Conservation (phyloP, 129 eudicot species). For the Arctium minus region DNA sequence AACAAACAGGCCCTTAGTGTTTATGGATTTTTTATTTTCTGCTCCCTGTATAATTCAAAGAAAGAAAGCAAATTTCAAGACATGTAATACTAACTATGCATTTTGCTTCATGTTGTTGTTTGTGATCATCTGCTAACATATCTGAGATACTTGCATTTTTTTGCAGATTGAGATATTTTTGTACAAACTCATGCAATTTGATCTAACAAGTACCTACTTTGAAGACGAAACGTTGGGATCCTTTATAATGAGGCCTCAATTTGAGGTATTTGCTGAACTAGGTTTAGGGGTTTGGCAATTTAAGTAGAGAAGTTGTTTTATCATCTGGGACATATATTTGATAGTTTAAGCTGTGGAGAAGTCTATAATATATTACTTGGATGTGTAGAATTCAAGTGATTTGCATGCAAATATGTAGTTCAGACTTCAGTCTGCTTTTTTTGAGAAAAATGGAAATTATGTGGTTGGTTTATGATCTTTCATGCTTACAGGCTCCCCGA, state of each 20-base stretch:
- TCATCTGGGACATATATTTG: background rate
- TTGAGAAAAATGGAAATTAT: background rate
- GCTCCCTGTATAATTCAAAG: too few species aligned
- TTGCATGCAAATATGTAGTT: background rate
- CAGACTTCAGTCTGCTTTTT: background rate
- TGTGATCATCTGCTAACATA: background rate
- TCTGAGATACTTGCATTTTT: background rate
- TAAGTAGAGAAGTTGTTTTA: background rate
- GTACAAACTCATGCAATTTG: background rate
- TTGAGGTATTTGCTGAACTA: background rate
- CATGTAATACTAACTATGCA: too few species aligned
- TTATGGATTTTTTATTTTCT: too few species aligned
- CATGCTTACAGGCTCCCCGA: background rate
- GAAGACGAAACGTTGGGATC: background rate
- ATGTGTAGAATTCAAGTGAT: background rate
- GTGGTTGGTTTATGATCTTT: background rate
- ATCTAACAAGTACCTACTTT: background rate
- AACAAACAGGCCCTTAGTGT: too few species aligned
- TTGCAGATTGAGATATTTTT: background rate
- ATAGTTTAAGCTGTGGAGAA: background rate
- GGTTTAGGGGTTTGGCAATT: background rate
- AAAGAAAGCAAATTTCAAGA: too few species aligned
- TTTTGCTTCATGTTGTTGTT: background rate
- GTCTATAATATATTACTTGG: background rate
- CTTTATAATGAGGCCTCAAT: background rate